Base-by-base conservation (phyloP, 148 eudicot genomes). In the Camellia lanceoleosa region DNA sequence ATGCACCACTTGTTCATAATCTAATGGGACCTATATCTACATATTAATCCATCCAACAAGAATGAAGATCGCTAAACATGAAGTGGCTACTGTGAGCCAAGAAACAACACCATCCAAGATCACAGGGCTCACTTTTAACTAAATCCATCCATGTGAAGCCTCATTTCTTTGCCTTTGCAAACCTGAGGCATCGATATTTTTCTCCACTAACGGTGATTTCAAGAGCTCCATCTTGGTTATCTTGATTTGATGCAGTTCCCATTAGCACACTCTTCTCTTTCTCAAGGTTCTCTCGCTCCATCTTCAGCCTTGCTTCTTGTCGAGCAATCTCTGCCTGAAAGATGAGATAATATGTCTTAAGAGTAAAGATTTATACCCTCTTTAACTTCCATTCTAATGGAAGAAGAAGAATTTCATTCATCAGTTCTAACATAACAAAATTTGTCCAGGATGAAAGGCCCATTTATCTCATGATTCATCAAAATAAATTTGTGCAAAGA, bases 241-340 rank as follows among this genome's bases (percentile, higher is more conserved):
- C 99, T 87, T 92, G 98, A 88, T 94, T 96, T 16, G 99, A 94
- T 38, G 98, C 98, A 56, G 99, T 97, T 82, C 99, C 98, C 99
- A 97, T 97, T 15, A 97, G 91, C 63, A 97, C 98, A 74, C 99
- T 97, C 83, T 97, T 97, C 89, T 97, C 99, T 78, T 97, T 97
- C 85, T 97, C 99, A 6, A 97, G 94, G 78, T 97, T 97, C 80
- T 97, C 99, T 76, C 95, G 86, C 76, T 97, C 99, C 85, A 91
- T 92, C 93, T 97, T 97, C 71, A 94, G 84, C 84, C 97, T 92
- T 49, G 95, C 97, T 88, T 97, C 99, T 85, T 94, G 97, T 16
- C 98, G 82, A n/a, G 92, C 94, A 84, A 97, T 94, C 84, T 97
- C 99, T 20, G 98, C 99, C 99, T 97, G 88, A 79, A 82, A 67